Conservation (phyloP, 2,329 filamentous ascomycete species). For the Aspergillus udagawae region DNA sequence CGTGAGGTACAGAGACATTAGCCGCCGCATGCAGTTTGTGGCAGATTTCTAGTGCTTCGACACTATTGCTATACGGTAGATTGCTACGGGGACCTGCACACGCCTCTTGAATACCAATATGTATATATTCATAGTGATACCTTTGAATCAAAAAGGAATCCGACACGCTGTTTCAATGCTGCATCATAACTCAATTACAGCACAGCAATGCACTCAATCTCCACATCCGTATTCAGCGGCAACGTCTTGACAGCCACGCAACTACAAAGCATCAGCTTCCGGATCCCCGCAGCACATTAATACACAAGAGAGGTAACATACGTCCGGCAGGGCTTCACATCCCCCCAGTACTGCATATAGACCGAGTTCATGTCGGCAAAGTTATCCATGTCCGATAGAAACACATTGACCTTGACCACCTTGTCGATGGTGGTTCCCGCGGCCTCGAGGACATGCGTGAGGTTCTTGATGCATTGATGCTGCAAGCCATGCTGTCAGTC, state of each 20-base stretch:
- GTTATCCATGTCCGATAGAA: conserved; percentile 61
- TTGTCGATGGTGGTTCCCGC: conserved; percentile 58
- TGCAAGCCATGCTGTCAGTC: conserved; percentile 11
- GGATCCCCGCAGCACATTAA: not conserved
- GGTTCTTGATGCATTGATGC: conserved; percentile 57
- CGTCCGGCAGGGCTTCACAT: conserved; percentile 55
- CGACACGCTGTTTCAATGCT: conserved; percentile 4
- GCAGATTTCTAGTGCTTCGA: too few relatives aligned
- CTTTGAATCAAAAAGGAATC: not conserved
- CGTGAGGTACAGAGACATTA: not conserved
- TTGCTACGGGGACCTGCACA: not conserved
- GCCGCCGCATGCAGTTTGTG: too few relatives aligned
- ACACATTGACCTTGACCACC: conserved; percentile 65
- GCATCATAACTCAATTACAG: conserved; percentile 37
- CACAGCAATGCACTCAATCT: conserved; percentile 84
- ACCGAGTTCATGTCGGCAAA: conserved; percentile 77
- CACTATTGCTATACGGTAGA: not conserved
- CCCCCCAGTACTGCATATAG: conserved; percentile 69
- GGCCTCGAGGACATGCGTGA: conserved; percentile 56
- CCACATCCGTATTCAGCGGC: conserved; percentile 79
- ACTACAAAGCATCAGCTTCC: conserved; percentile 9
- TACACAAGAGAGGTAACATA: conserved; percentile 11
- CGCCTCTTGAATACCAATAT: not conserved
- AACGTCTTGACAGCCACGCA: conserved; percentile 88
- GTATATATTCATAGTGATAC: not conserved